Evolutionary conservation across 768 basidiomycete genomes (phyloP).

Genomic region (Russula emetica): DNA sequence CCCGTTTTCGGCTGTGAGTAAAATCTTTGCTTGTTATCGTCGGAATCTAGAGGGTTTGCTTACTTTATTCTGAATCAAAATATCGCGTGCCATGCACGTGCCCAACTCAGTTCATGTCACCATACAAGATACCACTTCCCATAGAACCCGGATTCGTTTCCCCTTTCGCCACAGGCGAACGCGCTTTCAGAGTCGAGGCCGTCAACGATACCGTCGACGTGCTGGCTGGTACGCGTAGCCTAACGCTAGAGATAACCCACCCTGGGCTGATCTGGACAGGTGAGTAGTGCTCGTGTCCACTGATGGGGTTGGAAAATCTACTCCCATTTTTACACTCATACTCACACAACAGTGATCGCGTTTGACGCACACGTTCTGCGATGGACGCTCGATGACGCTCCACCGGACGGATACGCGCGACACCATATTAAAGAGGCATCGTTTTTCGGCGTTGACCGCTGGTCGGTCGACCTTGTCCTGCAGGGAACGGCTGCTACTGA

Average conservation of each 20-base stretch:
- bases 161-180: constrained; percentile 30
- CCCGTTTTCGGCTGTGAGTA: constrained; percentile 67
- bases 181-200: constrained; percentile 52
- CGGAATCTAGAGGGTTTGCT: background rate
- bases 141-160: constrained; percentile 37
- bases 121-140: constrained; percentile 72
- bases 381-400: constrained; percentile 79
- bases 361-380: constrained; percentile 86
- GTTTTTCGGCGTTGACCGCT: constrained; percentile 71
- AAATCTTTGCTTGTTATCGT: background rate
- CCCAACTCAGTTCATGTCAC: constrained; percentile 64
- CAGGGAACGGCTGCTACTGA: constrained; percentile 33
- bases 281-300: constrained; percentile 31
- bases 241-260: constrained; percentile 69
- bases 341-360: constrained; percentile 55
- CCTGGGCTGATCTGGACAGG: constrained; percentile 87
- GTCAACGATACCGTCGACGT: constrained; percentile 53
- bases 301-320: background rate
- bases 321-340: background rate
- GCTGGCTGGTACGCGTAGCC: constrained; percentile 56
- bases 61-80: background rate
- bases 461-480: constrained; percentile 68
- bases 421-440: constrained; percentile 93
- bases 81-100: background rate
- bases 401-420: constrained; percentile 67